Evolutionary conservation across 805 yeast species (phyloP).

Genomic region (Lipomyces spencermartinsiae): DNA sequence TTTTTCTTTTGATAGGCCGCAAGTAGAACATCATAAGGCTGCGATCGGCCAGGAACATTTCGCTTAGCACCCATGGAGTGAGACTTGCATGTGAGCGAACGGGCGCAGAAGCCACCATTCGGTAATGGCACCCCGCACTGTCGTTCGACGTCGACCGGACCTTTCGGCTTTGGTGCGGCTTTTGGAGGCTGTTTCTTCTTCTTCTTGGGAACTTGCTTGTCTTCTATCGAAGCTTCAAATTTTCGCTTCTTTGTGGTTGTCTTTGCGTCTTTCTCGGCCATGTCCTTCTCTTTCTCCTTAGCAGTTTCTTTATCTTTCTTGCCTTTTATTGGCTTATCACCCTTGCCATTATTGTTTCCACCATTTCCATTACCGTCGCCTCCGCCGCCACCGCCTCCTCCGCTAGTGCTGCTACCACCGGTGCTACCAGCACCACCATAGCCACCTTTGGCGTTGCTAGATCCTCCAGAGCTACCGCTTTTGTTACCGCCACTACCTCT

Average conservation of each 20-base stretch:
- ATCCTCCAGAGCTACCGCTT: constrained; percentile 26
- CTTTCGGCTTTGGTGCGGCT: constrained; percentile 46
- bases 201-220: constrained; percentile 30
- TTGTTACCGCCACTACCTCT: constrained; percentile 6
- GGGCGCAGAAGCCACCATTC: constrained; percentile 93
- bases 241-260: constrained; percentile 30
- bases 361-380: constrained; percentile 23
- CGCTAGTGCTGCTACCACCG: constrained; percentile 12
- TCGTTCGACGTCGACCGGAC: constrained; percentile 84
- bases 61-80: constrained; percentile 99
- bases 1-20: constrained; percentile 91
- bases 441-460: constrained; percentile 7
- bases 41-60: constrained; percentile 91
- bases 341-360: constrained; percentile 14
- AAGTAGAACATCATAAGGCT: constrained; percentile 85
- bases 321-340: constrained; percentile 15
- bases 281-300: constrained; percentile 16
- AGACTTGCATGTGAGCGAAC: constrained; percentile 95
- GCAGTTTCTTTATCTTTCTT: constrained; percentile 14
- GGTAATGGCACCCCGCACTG: constrained; percentile 97
- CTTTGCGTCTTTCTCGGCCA: neutral
- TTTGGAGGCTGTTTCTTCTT: constrained; percentile 36
- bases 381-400: constrained; percentile 27
- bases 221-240: constrained; percentile 32
- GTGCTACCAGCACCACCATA: constrained; percentile 15